A percentile compares a stretch with the other conserved stretches of the same genome.
Evolutionary conservation across 352 stramenopile genomes (phyloP).

Genomic region (Elongisporangium anandrum): DNA sequence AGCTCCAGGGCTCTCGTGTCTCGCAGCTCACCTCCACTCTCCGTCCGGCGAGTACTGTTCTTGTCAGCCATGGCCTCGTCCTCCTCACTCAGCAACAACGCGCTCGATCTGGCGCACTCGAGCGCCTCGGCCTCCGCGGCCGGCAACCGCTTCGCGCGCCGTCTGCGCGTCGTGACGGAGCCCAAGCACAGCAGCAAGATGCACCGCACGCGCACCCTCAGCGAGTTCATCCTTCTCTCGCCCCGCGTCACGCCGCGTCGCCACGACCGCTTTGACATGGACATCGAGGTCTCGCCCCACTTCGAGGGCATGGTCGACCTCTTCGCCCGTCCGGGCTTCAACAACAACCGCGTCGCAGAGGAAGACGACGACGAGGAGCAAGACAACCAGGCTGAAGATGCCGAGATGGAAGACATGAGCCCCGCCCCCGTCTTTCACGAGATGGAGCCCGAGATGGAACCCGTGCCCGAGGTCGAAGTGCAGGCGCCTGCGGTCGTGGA

Average conservation of each 20-base stretch:
- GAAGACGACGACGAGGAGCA: constrained; percentile 7
- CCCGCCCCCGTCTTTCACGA: constrained; percentile 15
- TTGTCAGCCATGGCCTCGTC: background rate
- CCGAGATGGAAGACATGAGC: constrained; percentile 1
- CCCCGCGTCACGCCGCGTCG: constrained; percentile 54
- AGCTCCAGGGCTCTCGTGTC: too few species aligned
- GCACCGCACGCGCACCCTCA: constrained; percentile 74
- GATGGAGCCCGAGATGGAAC: constrained; percentile 20
- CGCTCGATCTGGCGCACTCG: constrained; percentile 7
- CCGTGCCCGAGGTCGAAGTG: constrained; percentile 15
- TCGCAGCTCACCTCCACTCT: background rate
- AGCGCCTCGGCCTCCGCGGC: constrained; percentile 10
- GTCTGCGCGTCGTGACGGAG: constrained; percentile 79
- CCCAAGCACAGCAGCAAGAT: constrained; percentile 84
- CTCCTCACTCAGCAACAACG: background rate
- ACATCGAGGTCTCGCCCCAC: constrained; percentile 72
- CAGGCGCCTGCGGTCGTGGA: constrained; percentile 8
- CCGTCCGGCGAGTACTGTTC: background rate
- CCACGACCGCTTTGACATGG: constrained; percentile 79
- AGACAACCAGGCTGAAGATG: constrained; percentile 16
- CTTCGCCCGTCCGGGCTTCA: constrained; percentile 17
- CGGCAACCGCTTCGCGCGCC: constrained; percentile 43
- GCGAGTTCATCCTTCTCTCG: constrained; percentile 71
- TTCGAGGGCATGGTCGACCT: constrained; percentile 75
- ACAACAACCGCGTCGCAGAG: constrained; percentile 21